Evolutionary conservation across 306 rosid genomes (phyloP).

Genomic region (Senna tora): DNA sequence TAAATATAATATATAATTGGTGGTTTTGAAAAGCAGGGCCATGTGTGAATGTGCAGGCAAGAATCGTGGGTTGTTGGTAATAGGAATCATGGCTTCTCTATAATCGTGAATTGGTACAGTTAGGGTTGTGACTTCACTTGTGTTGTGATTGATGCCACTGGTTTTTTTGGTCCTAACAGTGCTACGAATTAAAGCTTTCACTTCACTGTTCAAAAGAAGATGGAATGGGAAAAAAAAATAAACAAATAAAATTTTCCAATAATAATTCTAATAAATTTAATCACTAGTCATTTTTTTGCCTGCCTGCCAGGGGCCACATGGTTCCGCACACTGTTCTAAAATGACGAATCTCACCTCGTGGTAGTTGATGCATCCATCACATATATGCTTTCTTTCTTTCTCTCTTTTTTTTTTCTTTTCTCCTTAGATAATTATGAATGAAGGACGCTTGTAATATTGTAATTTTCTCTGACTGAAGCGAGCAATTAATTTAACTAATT

Average conservation of each 20-base stretch:
- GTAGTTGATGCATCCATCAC: slow-evolving; percentile 1
- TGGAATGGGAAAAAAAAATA: background rate
- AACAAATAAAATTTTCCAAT: too few species aligned
- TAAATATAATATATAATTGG: slow-evolving; percentile 11
- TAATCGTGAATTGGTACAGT: slow-evolving; percentile 42
- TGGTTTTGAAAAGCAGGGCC: slow-evolving; percentile 33
- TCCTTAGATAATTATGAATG: background rate
- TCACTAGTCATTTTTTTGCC: slow-evolving; percentile 41
- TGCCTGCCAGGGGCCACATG: slow-evolving; percentile 51
- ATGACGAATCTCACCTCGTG: slow-evolving; percentile 23
- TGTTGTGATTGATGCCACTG: slow-evolving; percentile 44
- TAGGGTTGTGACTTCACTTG: slow-evolving; percentile 30
- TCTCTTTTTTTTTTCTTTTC: background rate
- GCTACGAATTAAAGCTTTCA: slow-evolving; percentile 20
- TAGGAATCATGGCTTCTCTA: slow-evolving; percentile 43
- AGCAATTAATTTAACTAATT: too few species aligned
- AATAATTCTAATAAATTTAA: slow-evolving; percentile 24
- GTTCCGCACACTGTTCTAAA: slow-evolving; percentile 36
- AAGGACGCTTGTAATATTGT: too few species aligned
- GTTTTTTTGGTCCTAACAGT: slow-evolving; percentile 36
- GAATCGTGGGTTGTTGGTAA: slow-evolving; percentile 50
- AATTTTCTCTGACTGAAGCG: too few species aligned
- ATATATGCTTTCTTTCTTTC: background rate
- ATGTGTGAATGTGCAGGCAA: slow-evolving; percentile 57
- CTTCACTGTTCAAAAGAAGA: background rate